Evolutionary conservation across 169 alveolate genomes (phyloP).

Genomic region (Plasmodium inui): DNA sequence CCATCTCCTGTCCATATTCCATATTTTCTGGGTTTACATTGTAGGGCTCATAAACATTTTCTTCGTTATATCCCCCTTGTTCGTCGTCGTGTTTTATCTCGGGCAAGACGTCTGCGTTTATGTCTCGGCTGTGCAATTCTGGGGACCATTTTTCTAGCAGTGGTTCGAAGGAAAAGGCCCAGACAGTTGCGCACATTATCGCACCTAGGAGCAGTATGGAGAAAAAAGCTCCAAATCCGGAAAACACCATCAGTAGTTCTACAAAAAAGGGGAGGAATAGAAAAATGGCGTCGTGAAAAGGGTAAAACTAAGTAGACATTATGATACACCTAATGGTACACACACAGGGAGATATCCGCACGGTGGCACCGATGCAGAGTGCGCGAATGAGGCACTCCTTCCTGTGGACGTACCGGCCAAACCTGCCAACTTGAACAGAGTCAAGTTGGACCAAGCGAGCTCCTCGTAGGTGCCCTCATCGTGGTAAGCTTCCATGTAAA

Average conservation of each 20-base stretch:
- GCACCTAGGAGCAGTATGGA: slow-evolving; percentile 86
- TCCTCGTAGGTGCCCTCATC: slow-evolving; percentile 92
- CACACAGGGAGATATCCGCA: not conserved
- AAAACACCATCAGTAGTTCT: slow-evolving; percentile 89
- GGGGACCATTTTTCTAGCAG: slow-evolving; percentile 90
- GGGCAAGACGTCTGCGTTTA: slow-evolving; percentile 86
- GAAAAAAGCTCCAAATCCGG: slow-evolving; percentile 90
- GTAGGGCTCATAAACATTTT: slow-evolving; percentile 51
- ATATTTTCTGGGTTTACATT: slow-evolving; percentile 52
- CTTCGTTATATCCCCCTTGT: slow-evolving; percentile 62
- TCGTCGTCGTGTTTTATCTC: slow-evolving; percentile 73
- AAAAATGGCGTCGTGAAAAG: not conserved
- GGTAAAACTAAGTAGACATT: not conserved
- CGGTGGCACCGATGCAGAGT: not conserved
- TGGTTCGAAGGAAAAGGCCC: slow-evolving; percentile 91
- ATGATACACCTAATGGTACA: not conserved
- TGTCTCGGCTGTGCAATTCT: slow-evolving; percentile 87
- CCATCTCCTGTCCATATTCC: slow-evolving; percentile 66
- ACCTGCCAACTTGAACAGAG: slow-evolving; percentile 88
- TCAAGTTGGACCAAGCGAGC: slow-evolving; percentile 87
- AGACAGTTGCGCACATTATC: slow-evolving; percentile 86
- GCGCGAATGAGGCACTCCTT: not conserved
- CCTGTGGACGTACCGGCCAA: slow-evolving; percentile 78
- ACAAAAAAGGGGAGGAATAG: not conserved
- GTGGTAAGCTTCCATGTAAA: slow-evolving; percentile 89